Conservation (phyloP, 768 basidiomycete genomes). For the Lactifluus subvellereus region DNA sequence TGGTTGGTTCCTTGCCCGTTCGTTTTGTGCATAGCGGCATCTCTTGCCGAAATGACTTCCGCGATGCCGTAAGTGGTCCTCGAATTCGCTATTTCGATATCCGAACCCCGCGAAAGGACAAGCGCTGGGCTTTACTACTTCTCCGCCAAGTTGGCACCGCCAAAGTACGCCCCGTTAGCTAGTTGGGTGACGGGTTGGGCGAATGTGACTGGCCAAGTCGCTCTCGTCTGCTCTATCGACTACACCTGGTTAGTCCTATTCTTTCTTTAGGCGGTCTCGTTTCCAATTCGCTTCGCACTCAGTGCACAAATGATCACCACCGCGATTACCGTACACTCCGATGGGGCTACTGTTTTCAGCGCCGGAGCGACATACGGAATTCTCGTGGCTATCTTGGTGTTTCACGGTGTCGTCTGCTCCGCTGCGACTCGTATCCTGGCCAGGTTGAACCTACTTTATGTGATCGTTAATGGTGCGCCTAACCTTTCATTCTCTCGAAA, state of each 20-base stretch:
- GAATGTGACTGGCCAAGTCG: slow-evolving; percentile 65
- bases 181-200: slow-evolving; percentile 71
- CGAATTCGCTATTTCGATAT: background rate
- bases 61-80: slow-evolving; percentile 56
- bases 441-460: slow-evolving; percentile 65
- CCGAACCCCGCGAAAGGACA: slow-evolving; percentile 40
- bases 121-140: slow-evolving; percentile 78
- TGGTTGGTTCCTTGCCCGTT: slow-evolving; percentile 70
- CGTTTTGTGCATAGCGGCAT: slow-evolving; percentile 59
- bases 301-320: slow-evolving; percentile 76
- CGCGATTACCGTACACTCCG: slow-evolving; percentile 55
- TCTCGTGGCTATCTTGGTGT: slow-evolving; percentile 53
- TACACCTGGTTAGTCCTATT: slow-evolving; percentile 48
- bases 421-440: slow-evolving; percentile 61
- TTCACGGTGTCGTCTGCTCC: slow-evolving; percentile 68
- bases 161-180: slow-evolving; percentile 52
- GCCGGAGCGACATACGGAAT: slow-evolving; percentile 64
- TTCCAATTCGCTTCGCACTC: background rate
- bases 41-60: slow-evolving; percentile 68
- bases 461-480: slow-evolving; percentile 52
- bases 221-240: slow-evolving; percentile 70
- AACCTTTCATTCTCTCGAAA: background rate
- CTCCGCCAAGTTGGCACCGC: slow-evolving; percentile 66
- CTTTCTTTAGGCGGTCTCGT: background rate
- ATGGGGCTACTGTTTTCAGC: slow-evolving; percentile 47